Evolutionary conservation across 169 alveolate genomes (phyloP), one percentile per base, ranked within the genome.

Genomic region (Neospora caninum): DNA sequence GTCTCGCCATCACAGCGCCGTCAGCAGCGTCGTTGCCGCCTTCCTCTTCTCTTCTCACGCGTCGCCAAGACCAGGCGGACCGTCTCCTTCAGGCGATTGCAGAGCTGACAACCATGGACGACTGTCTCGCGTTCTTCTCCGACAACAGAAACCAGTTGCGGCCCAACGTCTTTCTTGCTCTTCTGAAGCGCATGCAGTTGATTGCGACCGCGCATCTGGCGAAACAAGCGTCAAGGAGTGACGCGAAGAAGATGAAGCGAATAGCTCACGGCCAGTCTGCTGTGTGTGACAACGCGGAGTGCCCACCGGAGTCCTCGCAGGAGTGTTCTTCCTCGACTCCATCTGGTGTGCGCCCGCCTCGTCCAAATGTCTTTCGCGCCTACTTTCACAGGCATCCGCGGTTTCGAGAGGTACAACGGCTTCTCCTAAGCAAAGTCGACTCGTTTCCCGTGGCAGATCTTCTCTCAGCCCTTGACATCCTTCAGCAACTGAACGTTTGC

Each of bases 401-500:
- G 49, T 80, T 58, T 45, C 83, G 69, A 69, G 49, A 70, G 9
- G 34, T 91, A 22, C 94, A 91, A 69, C 54, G 69, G 84, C 42
- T 45, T 43, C 91, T 91, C 49, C 80, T 91, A 45, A 42, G 53
- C 39, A 83, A 84, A 27, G 86, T 91, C 39, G 94, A 91, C 43
- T 69, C 83, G 41, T 78, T 91, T 69, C 94, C 94, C n/a, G 94
- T 67, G 9, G 58, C 67, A 7, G 69, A 64, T 67, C 84, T 91
- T 49, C 87, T 92, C 69, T 16, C 45, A 36, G 36, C 70, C 39
- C 69, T 92, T 42, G 67, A 39, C 45, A 49, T 29, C 4, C 91
- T 91, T 2, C 84, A 91, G 91, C 84, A 80, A 80, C 91, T 91
- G 45, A 54, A 27, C 22, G 45, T 91, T 34, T 91, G 94, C 69